Evolutionary conservation across 306 rosid genomes (phyloP).

Genomic region (Lupinus albus): DNA sequence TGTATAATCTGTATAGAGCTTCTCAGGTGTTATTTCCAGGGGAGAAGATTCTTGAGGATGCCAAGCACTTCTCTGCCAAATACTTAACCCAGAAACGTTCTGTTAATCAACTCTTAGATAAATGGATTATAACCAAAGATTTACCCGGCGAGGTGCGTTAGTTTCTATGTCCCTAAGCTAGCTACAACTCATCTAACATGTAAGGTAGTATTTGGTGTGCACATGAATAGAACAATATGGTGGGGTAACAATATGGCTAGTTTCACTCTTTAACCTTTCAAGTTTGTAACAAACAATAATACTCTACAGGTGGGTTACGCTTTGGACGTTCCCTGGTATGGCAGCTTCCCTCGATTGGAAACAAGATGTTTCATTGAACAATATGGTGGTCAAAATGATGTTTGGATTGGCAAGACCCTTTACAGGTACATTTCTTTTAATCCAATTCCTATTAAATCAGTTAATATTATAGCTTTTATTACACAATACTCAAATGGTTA

Average conservation of each 20-base stretch:
- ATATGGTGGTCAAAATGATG: conserved; percentile 72
- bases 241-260: too few relatives aligned
- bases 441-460: not conserved
- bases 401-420: conserved; percentile 95
- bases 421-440: conserved; percentile 56
- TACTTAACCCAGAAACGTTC: conserved; percentile 62
- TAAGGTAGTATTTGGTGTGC: too few relatives aligned
- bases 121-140: conserved; percentile 83
- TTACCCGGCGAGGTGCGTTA: conserved; percentile 78
- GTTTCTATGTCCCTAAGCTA: not conserved
- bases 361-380: conserved; percentile 72
- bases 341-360: conserved; percentile 80
- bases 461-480: not conserved
- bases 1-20: conserved; percentile 65
- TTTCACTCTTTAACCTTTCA: not conserved
- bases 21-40: conserved; percentile 65
- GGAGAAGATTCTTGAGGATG: conserved; percentile 66
- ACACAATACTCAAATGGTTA: not conserved
- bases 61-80: conserved; percentile 54
- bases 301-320: conserved; percentile 64
- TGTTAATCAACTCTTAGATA: conserved; percentile 62
- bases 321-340: conserved; percentile 77
- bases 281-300: not conserved
- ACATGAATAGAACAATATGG: too few relatives aligned
- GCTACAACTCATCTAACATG: not conserved